Evolutionary conservation across 2,329 filamentous ascomycete species (phyloP).

Genomic region (Dactylellina haptotyla): DNA sequence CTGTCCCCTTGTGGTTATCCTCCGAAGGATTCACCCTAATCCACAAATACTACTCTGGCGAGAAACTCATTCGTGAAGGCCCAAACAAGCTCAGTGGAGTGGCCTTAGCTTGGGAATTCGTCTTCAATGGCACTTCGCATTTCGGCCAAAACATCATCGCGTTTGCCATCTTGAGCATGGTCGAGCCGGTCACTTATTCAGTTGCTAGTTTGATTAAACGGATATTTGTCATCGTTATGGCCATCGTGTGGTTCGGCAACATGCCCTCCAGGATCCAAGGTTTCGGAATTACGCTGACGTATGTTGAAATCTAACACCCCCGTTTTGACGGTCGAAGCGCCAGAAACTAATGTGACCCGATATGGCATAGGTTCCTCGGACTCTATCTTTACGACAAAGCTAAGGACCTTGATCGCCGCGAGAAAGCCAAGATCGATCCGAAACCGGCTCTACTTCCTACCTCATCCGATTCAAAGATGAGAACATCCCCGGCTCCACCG

Average conservation of each 20-base stretch:
- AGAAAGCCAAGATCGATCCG: slow-evolving; percentile 65
- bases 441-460: slow-evolving; percentile 77
- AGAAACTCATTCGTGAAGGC: slow-evolving; percentile 78
- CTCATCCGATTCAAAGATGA: slow-evolving; percentile 62
- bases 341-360: too few relatives aligned
- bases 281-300: slow-evolving; percentile 83
- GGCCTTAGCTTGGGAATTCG: slow-evolving; percentile 76
- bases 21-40: slow-evolving; percentile 83
- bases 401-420: slow-evolving; percentile 85
- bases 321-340: too few relatives aligned
- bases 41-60: slow-evolving; percentile 80
- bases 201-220: slow-evolving; percentile 96
- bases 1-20: slow-evolving; percentile 91
- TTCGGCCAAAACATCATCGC: slow-evolving; percentile 96
- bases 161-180: slow-evolving; percentile 89
- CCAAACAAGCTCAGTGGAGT: slow-evolving; percentile 70
- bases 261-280: slow-evolving; percentile 84
- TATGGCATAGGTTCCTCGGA: slow-evolving; percentile 72
- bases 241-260: slow-evolving; percentile 95
- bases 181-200: slow-evolving; percentile 96
- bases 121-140: slow-evolving; percentile 97
- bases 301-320: slow-evolving; percentile 14
- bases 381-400: slow-evolving; percentile 96
- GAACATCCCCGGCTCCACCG: slow-evolving; percentile 61
- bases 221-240: slow-evolving; percentile 94